Conservation (phyloP, 768 basidiomycete species). For the Kwoniella sp. region DNA sequence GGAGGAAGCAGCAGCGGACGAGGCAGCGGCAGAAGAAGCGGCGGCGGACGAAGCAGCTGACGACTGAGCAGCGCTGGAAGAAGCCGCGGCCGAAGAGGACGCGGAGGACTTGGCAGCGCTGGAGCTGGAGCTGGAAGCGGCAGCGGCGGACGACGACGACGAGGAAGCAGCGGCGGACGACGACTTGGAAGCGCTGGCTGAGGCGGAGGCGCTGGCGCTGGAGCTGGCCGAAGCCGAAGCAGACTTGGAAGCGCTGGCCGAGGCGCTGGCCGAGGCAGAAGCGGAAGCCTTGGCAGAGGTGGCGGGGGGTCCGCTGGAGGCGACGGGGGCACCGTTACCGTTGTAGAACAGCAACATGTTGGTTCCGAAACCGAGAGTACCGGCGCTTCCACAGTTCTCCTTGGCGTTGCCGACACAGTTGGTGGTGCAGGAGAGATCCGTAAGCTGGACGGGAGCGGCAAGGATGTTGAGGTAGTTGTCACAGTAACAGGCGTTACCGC, state of each 20-base stretch:
- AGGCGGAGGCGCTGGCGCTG: background rate
- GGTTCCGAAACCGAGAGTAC: slow-evolving; percentile 2
- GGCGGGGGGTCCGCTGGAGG: background rate
- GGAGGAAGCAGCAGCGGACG: slow-evolving; percentile 1
- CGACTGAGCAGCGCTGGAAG: background rate
- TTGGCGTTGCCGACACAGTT: slow-evolving; percentile 5
- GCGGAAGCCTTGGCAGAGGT: background rate
- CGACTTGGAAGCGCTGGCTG: background rate
- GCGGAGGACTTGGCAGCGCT: background rate
- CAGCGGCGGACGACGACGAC: background rate
- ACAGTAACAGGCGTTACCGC: slow-evolving; percentile 17
- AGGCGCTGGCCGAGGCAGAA: background rate
- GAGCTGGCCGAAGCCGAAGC: no score
- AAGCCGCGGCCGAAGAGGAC: background rate
- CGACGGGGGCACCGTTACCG: background rate
- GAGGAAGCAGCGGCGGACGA: background rate
- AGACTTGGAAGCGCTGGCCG: background rate
- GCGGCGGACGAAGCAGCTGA: background rate
- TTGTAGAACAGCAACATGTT: background rate
- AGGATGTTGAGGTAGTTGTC: background rate
- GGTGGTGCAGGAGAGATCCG: background rate
- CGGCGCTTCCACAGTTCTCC: slow-evolving; percentile 10
- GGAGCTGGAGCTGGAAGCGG: slow-evolving; percentile 4
- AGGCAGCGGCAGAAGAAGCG: background rate
- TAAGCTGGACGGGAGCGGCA: background rate